These are phyloP conservation scores for Inga leiocalycina DNA, from an alignment of 306 rosid species.

Conservation along the genomic window DNA sequence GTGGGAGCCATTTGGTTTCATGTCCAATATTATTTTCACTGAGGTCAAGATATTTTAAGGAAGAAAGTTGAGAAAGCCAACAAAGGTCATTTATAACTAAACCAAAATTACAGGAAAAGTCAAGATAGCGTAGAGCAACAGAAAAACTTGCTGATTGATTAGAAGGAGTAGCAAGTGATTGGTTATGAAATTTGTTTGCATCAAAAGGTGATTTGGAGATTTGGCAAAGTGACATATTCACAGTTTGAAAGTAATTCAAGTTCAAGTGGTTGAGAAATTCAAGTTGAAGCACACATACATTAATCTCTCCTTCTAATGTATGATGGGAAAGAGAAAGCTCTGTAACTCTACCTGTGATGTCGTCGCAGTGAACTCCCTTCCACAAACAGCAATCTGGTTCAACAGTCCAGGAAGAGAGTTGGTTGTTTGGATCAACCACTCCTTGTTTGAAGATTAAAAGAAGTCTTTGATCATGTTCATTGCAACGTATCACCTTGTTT, in stretches of 20 bases:
- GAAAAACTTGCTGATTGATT: background rate
- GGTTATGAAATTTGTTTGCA: background rate
- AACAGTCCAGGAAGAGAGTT: no score
- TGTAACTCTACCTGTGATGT: background rate
- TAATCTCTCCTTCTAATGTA: background rate
- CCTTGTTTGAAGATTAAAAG: no score
- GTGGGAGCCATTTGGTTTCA: no score
- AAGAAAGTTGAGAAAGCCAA: background rate
- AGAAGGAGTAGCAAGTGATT: background rate
- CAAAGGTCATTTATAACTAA: no score
- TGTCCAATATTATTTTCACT: no score
- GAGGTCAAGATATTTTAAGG: constrained; percentile 30
- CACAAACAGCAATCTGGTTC: no score
- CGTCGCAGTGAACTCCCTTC: no score
- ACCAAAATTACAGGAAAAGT: background rate
- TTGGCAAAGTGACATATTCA: background rate
- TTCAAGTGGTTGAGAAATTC: background rate
- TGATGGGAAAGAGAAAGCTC: background rate
- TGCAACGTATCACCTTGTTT: no score
- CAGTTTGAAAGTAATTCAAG: background rate
- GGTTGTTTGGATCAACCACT: no score
- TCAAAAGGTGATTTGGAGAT: background rate
- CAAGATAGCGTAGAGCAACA: background rate
- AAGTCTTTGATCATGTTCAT: no score
- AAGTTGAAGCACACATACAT: background rate